phyloP scores from a whole-genome alignment of 106 monocot genomes.

The Ottelia alismoides region DNA sequence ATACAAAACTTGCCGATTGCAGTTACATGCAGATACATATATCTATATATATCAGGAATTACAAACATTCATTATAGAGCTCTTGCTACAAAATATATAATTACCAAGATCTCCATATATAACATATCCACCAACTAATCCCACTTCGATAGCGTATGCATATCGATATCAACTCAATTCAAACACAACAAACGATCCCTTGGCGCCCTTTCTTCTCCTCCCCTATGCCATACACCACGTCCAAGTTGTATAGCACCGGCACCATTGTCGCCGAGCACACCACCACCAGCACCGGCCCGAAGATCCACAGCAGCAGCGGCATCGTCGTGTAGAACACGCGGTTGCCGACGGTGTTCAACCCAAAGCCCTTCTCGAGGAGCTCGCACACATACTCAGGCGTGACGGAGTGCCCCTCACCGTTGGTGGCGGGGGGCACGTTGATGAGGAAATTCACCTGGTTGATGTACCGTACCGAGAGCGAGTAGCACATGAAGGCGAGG shows the following conservation, averaged over 20 bases:
- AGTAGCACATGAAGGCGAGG: constrained; percentile 68
- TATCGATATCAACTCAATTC: too few species aligned
- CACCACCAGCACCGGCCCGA: constrained; percentile 59
- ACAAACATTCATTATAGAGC: too few species aligned
- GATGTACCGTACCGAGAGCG: constrained; percentile 68
- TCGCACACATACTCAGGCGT: constrained; percentile 27
- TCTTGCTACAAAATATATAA: too few species aligned
- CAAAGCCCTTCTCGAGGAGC: constrained; percentile 43
- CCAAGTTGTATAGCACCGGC: constrained; percentile 49
- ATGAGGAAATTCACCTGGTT: constrained; percentile 64
- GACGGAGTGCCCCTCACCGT: constrained; percentile 3
- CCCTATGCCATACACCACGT: constrained; percentile 11
- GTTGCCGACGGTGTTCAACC: constrained; percentile 48
- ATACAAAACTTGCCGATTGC: too few species aligned
- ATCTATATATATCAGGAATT: too few species aligned
- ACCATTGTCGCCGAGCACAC: constrained; percentile 35
- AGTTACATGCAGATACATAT: too few species aligned
- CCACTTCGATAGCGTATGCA: too few species aligned
- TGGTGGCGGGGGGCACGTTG: constrained; percentile 17
- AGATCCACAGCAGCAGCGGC: constrained; percentile 64
- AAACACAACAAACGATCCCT: too few species aligned
- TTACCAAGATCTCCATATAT: too few species aligned
- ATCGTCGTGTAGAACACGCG: constrained; percentile 51
- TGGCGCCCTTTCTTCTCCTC: too few species aligned
- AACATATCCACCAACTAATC: too few species aligned